Conservation (phyloP, 1,284 basidiomycete species). For the Trichosporon faecale region DNA sequence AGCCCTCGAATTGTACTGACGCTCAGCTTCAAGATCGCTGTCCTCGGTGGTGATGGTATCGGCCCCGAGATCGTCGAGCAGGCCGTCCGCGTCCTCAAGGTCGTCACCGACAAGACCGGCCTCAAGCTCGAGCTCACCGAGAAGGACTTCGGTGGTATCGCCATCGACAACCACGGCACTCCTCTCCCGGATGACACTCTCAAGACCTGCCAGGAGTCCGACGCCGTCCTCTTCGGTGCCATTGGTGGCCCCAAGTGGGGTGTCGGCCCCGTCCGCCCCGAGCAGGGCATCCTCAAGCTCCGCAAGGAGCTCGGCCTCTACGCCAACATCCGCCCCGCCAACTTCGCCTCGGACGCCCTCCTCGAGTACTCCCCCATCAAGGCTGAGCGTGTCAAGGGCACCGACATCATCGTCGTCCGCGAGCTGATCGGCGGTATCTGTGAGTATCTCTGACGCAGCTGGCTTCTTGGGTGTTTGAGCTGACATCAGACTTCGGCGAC, state of each 20-base stretch:
- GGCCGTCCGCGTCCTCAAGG: conserved; percentile 79
- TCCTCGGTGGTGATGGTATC: conserved; percentile 95
- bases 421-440: conserved; percentile 84
- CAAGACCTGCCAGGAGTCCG: conserved; percentile 78
- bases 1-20: not conserved
- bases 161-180: conserved; percentile 82
- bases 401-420: conserved; percentile 89
- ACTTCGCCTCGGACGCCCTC: conserved; percentile 88
- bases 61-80: conserved; percentile 92
- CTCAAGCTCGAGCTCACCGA: conserved; percentile 66
- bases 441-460: conserved; percentile 27
- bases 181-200: conserved; percentile 83
- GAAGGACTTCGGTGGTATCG: conserved; percentile 86
- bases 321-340: conserved; percentile 96
- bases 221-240: conserved; percentile 92
- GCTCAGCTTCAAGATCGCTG: conserved; percentile 68
- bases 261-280: conserved; percentile 87
- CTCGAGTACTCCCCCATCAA: conserved; percentile 90
- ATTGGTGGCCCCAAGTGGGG: conserved; percentile 98
- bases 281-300: conserved; percentile 85
- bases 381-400: conserved; percentile 76
- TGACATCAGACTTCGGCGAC: conserved; percentile 76
- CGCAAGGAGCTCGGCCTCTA: conserved; percentile 93
- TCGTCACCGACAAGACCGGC: conserved; percentile 66
- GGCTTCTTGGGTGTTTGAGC: not conserved